Percentiles rank a stretch among this genome's conserved stretches.
phyloP scores from a whole-genome alignment of 352 stramenopile species.

The Hyaloperonospora brassicae region DNA sequence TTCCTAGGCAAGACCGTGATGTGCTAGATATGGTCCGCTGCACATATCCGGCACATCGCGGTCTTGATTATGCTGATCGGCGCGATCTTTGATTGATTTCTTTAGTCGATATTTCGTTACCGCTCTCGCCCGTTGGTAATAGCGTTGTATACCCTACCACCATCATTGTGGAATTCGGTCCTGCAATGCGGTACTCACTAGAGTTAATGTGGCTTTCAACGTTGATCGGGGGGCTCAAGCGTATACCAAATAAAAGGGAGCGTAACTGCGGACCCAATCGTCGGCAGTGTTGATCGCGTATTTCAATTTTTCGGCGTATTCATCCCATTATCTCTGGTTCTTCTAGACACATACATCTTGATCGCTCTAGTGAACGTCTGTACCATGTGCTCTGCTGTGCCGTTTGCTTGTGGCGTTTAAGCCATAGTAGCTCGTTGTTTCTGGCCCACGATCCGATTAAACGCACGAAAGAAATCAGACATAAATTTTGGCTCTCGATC shows the following conservation, averaged over 20 bases:
- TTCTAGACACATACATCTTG: constrained; percentile 5
- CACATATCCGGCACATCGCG: too few species aligned
- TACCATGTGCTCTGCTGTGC: not conserved
- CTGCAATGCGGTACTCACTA: too few species aligned
- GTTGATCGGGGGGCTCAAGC: not conserved
- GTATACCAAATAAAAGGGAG: constrained; percentile 2
- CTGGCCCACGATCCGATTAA: not conserved
- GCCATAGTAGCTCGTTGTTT: constrained; percentile 1
- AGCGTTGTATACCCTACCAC: too few species aligned
- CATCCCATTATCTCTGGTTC: constrained; percentile 19
- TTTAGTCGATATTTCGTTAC: too few species aligned
- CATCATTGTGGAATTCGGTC: too few species aligned
- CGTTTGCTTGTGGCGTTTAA: not conserved
- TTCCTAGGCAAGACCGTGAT: too few species aligned
- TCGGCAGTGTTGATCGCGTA: constrained; percentile 20
- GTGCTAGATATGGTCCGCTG: too few species aligned
- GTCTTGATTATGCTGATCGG: too few species aligned
- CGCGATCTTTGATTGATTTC: too few species aligned
- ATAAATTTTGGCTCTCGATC: not conserved
- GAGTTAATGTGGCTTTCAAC: not conserved
- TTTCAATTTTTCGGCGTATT: constrained; percentile 19
- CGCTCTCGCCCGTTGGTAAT: too few species aligned
- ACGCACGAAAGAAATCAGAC: not conserved
- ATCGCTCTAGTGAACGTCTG: constrained; percentile 14
- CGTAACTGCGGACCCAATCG: not conserved